phyloP scores from a whole-genome alignment of 2,329 filamentous ascomycete species.

The Nemania serpens region DNA sequence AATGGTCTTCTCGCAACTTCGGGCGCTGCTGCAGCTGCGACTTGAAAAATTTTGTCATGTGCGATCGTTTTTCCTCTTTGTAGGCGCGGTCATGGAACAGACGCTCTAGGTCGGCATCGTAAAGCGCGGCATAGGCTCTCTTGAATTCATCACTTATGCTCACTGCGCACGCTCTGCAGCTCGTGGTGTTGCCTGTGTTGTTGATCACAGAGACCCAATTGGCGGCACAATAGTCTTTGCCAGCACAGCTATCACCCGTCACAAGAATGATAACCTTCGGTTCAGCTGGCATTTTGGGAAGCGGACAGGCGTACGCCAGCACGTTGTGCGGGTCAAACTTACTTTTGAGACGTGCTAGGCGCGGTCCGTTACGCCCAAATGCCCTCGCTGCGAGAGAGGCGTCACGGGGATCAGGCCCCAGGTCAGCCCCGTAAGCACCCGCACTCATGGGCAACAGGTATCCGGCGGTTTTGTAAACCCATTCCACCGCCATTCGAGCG shows the following conservation, averaged over 20 bases:
- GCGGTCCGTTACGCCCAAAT: slow-evolving; percentile 59
- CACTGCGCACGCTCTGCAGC: slow-evolving; percentile 46
- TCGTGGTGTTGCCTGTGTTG: slow-evolving; percentile 26
- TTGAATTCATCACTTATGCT: slow-evolving; percentile 66
- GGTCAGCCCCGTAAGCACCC: slow-evolving; percentile 64
- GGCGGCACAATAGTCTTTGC: slow-evolving; percentile 64
- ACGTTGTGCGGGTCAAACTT: slow-evolving; percentile 54
- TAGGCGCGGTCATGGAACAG: slow-evolving; percentile 60
- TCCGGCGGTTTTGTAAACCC: slow-evolving; percentile 60
- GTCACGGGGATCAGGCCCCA: slow-evolving; percentile 66
- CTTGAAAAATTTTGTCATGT: slow-evolving; percentile 57
- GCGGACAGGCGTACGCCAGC: slow-evolving; percentile 58
- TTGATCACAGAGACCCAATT: slow-evolving; percentile 54
- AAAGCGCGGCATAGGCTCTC: slow-evolving; percentile 56
- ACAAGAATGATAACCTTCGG: slow-evolving; percentile 61
- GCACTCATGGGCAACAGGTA: slow-evolving; percentile 54
- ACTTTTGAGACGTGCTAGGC: slow-evolving; percentile 57
- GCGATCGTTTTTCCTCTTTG: slow-evolving; percentile 63
- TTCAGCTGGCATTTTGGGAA: slow-evolving; percentile 45
- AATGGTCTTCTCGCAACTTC: slow-evolving; percentile 55
- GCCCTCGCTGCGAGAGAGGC: slow-evolving; percentile 53
- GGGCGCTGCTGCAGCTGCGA: slow-evolving; percentile 50
- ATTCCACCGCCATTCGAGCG: slow-evolving; percentile 48
- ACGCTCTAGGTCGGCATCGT: slow-evolving; percentile 51
- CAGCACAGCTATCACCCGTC: slow-evolving; percentile 57